Evolutionary conservation across 495 filamentous ascomycete genomes (phyloP).

Genomic region (Penicillium waksmanii): DNA sequence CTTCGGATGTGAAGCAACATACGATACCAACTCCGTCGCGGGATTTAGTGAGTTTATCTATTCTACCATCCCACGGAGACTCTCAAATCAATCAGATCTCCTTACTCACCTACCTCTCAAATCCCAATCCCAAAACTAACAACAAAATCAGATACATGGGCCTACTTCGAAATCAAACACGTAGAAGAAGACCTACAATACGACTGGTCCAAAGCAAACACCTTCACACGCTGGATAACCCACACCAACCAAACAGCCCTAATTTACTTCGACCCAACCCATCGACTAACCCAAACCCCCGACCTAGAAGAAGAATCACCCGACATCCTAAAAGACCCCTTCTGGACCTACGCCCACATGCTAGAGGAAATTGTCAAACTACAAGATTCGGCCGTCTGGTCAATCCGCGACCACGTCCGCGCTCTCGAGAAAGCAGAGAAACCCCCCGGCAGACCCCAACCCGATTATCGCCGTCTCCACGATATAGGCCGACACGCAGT

Average conservation of each 20-base stretch:
- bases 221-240: slow-evolving; percentile 15
- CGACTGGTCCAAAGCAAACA: slow-evolving; percentile 16
- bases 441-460: slow-evolving; percentile 3
- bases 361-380: slow-evolving; percentile 21
- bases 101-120: too few species aligned
- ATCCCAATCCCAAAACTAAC: neutral
- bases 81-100: neutral
- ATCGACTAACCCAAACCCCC: neutral
- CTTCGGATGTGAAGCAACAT: slow-evolving; percentile 23
- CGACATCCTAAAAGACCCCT: slow-evolving; percentile 23
- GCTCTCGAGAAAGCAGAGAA: slow-evolving; percentile 22
- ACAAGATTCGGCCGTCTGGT: slow-evolving; percentile 32
- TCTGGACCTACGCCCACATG: slow-evolving; percentile 24
- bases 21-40: neutral
- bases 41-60: slow-evolving; percentile 17
- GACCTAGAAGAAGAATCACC: neutral
- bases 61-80: neutral
- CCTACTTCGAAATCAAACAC: slow-evolving; percentile 19
- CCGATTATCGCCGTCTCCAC: slow-evolving; percentile 47
- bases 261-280: slow-evolving; percentile 36
- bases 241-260: slow-evolving; percentile 29
- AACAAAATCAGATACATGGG: slow-evolving; percentile 20
- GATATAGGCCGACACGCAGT: slow-evolving; percentile 53
- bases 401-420: slow-evolving; percentile 29
- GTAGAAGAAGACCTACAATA: neutral